Percentiles rank a stretch among this genome's conserved stretches.
phyloP scores from a whole-genome alignment of 1,139 yeast species.

The Taphrina flavorubra region DNA sequence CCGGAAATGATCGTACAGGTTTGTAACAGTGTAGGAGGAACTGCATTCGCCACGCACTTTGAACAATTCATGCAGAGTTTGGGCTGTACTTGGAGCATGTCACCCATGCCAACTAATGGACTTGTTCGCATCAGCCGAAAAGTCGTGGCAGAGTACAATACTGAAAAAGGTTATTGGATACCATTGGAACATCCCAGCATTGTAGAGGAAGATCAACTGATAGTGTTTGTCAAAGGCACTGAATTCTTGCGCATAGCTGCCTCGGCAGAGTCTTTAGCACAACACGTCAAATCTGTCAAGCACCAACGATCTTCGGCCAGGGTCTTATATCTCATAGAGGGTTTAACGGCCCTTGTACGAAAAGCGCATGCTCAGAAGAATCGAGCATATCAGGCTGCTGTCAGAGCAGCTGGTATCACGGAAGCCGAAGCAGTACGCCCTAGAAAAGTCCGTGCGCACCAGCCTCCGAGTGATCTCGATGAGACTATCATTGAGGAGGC shows the following conservation, averaged over 20 bases:
- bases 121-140: slow-evolving; percentile 45
- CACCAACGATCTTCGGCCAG: slow-evolving; percentile 32
- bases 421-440: neutral
- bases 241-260: slow-evolving; percentile 43
- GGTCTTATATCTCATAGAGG: slow-evolving; percentile 46
- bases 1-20: slow-evolving; percentile 47
- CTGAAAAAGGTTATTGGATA: slow-evolving; percentile 45
- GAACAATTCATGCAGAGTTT: slow-evolving; percentile 33
- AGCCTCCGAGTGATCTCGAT: slow-evolving; percentile 15
- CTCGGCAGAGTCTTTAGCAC: slow-evolving; percentile 27
- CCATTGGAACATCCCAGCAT: slow-evolving; percentile 45
- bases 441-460: neutral
- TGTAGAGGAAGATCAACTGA: slow-evolving; percentile 43
- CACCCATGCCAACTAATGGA: slow-evolving; percentile 41
- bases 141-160: slow-evolving; percentile 43
- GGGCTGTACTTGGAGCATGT: slow-evolving; percentile 15
- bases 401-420: slow-evolving; percentile 40
- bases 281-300: slow-evolving; percentile 27
- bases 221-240: slow-evolving; percentile 42
- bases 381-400: slow-evolving; percentile 43
- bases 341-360: slow-evolving; percentile 40
- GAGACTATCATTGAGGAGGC: slow-evolving; percentile 45
- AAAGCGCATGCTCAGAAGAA: slow-evolving; percentile 41
- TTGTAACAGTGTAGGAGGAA: slow-evolving; percentile 41
- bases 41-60: slow-evolving; percentile 43